Conservation (phyloP, 805 yeast species). For the Candida palmyrensis region DNA sequence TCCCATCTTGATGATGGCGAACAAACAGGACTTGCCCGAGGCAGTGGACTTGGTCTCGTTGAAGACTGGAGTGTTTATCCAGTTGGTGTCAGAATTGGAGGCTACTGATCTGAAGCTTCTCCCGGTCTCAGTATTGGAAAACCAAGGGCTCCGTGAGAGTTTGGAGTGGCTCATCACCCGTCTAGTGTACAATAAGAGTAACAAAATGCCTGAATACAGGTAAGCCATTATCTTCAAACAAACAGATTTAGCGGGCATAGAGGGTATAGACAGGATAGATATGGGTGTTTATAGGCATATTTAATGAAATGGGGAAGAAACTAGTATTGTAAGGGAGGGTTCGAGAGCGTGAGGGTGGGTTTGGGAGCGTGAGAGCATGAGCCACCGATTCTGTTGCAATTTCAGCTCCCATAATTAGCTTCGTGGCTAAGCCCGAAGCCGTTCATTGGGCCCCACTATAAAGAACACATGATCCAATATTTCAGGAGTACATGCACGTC, state of each 20-base stretch:
- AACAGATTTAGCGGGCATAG: background rate
- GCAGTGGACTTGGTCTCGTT: slow-evolving; percentile 47
- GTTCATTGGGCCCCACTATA: too few species aligned
- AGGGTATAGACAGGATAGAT: background rate
- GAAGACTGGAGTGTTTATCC: slow-evolving; percentile 79
- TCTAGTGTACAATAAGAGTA: slow-evolving; percentile 58
- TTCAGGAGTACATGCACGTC: too few species aligned
- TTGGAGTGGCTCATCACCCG: slow-evolving; percentile 84
- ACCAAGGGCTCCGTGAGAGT: slow-evolving; percentile 81
- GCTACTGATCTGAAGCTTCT: slow-evolving; percentile 89
- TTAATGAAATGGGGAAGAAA: too few species aligned
- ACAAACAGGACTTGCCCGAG: slow-evolving; percentile 74
- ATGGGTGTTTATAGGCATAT: too few species aligned
- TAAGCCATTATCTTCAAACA: slow-evolving; percentile 11
- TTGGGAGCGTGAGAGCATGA: slow-evolving; percentile 1
- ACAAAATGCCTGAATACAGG: slow-evolving; percentile 53
- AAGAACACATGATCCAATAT: too few species aligned
- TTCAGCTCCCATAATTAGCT: background rate
- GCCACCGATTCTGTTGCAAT: background rate
- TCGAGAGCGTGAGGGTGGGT: too few species aligned
- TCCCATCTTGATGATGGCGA: slow-evolving; percentile 91
- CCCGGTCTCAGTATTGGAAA: slow-evolving; percentile 81
- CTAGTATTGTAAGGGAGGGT: too few species aligned
- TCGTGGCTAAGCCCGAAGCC: too few species aligned
- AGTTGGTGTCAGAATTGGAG: slow-evolving; percentile 72